A percentile compares a stretch with the other conserved stretches of the same genome.
phyloP scores from a whole-genome alignment of 2,329 filamentous ascomycete species.

The Colletotrichum tamarilloi region DNA sequence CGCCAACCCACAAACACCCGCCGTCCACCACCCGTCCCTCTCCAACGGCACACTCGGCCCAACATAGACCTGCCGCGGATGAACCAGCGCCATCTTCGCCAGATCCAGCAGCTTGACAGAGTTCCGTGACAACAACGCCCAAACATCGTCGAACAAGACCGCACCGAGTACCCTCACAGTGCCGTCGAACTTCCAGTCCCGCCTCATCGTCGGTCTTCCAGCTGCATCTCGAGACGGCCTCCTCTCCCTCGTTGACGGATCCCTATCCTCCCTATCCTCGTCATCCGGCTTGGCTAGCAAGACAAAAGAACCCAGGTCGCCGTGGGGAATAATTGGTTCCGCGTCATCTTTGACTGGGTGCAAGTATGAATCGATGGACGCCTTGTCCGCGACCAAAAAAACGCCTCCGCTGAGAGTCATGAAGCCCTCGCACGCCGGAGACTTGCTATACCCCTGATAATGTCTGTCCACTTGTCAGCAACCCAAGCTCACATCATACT shows the following conservation, averaged over 20 bases:
- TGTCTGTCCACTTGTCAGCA: background rate
- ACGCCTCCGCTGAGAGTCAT: background rate
- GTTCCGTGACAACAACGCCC: background rate
- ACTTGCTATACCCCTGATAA: conserved; percentile 5
- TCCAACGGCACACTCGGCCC: conserved; percentile 18
- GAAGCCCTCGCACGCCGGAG: conserved; percentile 5
- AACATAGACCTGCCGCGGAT: conserved; percentile 12
- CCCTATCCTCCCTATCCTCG: background rate
- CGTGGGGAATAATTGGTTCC: conserved; percentile 23
- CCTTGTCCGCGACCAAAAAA: conserved; percentile 41
- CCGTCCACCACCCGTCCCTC: conserved; percentile 7
- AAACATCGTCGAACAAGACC: conserved; percentile 19
- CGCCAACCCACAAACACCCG: background rate
- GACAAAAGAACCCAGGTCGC: conserved; percentile 35
- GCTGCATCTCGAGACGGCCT: conserved; percentile 16
- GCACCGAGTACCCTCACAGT: conserved; percentile 16
- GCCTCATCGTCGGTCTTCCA: background rate
- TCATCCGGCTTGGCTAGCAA: conserved; percentile 34
- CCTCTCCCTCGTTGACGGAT: background rate
- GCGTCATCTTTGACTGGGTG: conserved; percentile 10
- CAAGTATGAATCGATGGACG: conserved; percentile 41
- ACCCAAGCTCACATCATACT: background rate
- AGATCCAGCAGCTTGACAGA: background rate
- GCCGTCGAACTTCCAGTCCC: background rate
- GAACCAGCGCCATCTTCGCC: background rate